Evolutionary conservation across 305 asterid genomes (phyloP).

Genomic region (Andrographis paniculata): DNA sequence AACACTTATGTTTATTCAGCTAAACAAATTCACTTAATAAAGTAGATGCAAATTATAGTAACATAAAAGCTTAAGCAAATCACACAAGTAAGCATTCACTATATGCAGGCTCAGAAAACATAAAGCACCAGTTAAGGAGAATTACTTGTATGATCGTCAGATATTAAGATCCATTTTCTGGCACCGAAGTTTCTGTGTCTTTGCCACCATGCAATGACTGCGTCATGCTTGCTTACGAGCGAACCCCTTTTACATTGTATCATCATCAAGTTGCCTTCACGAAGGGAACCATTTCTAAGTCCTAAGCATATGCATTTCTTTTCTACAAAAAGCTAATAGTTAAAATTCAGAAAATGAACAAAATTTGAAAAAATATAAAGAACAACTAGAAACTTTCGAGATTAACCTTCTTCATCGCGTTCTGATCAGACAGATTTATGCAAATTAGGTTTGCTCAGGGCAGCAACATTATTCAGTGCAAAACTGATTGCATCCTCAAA

Average conservation of each 20-base stretch:
- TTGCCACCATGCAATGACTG: conserved; percentile 41
- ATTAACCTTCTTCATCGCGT: conserved; percentile 43
- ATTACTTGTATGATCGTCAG: too few species aligned
- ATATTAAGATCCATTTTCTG: too few species aligned
- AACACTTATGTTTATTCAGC: too few species aligned
- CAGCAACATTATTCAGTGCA: conserved; percentile 36
- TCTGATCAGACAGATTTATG: conserved; percentile 90
- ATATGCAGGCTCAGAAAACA: too few species aligned
- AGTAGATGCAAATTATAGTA: too few species aligned
- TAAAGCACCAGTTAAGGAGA: too few species aligned
- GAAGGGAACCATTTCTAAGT: conserved; percentile 44
- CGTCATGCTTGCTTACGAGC: conserved; percentile 11
- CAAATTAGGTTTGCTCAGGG: conserved; percentile 48
- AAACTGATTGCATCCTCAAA: conserved; percentile 36
- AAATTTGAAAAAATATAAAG: neutral
- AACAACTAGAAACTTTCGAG: neutral
- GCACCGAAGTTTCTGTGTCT: too few species aligned
- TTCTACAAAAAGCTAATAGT: conserved; percentile 72
- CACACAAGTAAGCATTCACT: too few species aligned
- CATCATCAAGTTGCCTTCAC: conserved; percentile 47
- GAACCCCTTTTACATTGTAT: conserved; percentile 19
- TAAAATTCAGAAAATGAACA: neutral
- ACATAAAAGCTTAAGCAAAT: too few species aligned
- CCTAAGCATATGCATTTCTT: conserved; percentile 68
- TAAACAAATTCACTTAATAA: too few species aligned